Evolutionary conservation across 2,329 filamentous ascomycete species (phyloP).

Genomic region (Hymenoscyphus scutula): DNA sequence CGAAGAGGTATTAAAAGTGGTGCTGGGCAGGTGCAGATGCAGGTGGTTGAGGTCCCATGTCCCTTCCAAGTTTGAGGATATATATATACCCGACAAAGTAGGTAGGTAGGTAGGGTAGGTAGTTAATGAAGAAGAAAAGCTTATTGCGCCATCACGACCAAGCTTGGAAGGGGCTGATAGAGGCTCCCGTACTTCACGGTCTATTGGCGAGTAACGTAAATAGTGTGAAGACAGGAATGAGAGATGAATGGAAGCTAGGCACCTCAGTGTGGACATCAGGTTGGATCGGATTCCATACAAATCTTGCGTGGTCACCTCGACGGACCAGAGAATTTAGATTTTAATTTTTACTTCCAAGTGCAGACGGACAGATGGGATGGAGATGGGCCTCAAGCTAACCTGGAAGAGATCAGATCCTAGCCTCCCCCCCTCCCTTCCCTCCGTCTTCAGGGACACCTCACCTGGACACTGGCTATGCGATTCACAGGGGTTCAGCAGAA

Average conservation of each 20-base stretch:
- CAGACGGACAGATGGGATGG: not conserved
- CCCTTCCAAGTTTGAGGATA: not conserved
- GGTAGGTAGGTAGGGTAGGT: not conserved
- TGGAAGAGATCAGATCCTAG: not conserved
- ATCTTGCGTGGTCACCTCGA: too few relatives aligned
- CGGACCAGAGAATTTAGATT: not conserved
- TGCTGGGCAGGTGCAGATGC: slow-evolving; percentile 5
- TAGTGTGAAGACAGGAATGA: too few relatives aligned
- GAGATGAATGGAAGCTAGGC: too few relatives aligned
- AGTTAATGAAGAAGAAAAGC: slow-evolving; percentile 9
- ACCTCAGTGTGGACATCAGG: too few relatives aligned
- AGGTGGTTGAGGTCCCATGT: too few relatives aligned
- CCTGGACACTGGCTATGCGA: not conserved
- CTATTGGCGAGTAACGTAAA: slow-evolving; percentile 10
- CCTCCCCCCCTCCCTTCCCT: not conserved
- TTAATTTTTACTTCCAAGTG: not conserved
- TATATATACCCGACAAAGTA: not conserved
- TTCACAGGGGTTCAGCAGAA: not conserved
- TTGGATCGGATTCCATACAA: too few relatives aligned
- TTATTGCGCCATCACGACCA: slow-evolving; percentile 24
- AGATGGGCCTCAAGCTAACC: not conserved
- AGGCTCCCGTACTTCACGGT: slow-evolving; percentile 3
- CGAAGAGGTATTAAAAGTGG: slow-evolving; percentile 12
- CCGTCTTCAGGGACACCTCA: not conserved
- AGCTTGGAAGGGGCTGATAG: slow-evolving; percentile 18